Percentiles rank a stretch among this genome's conserved stretches.
These are phyloP conservation scores for Zymoseptoria pseudotritici DNA, from an alignment of 2,329 filamentous ascomycete genomes.

Conservation along the genomic window DNA sequence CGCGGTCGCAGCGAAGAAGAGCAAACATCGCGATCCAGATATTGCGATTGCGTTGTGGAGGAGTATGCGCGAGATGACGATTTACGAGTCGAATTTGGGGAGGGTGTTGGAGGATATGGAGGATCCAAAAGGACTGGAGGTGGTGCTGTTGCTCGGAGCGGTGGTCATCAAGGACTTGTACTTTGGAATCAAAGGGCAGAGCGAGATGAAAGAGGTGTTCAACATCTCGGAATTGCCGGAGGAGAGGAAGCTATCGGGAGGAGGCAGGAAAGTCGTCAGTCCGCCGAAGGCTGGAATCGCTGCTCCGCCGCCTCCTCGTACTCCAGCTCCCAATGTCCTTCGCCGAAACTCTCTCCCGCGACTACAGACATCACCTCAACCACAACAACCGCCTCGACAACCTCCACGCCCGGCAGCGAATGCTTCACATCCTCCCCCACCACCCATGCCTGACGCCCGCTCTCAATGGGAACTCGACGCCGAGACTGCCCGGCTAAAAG, in stretches of 20 bases:
- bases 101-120: conserved; percentile 70
- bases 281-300: conserved; percentile 13
- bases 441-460: conserved; percentile 43
- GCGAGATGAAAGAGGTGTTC: conserved; percentile 61
- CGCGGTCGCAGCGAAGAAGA: conserved; percentile 60
- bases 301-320: conserved; percentile 6
- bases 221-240: conserved; percentile 53
- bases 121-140: conserved; percentile 85
- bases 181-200: conserved; percentile 43
- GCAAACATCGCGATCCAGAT: conserved; percentile 69
- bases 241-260: conserved; percentile 21
- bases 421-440: conserved; percentile 11
- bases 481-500: conserved; percentile 42
- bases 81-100: conserved; percentile 89
- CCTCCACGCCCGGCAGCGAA: conserved; percentile 4
- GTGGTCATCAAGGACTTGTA: conserved; percentile 56
- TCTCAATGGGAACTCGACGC: conserved; percentile 46
- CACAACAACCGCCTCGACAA: conserved; percentile 1
- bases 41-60: conserved; percentile 89
- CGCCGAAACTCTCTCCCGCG: conserved; percentile 21
- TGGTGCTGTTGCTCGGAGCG: conserved; percentile 60
- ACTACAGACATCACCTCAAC: conserved; percentile 21
- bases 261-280: conserved; percentile 21
- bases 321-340: conserved; percentile 7
- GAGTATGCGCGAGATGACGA: conserved; percentile 65